Evolutionary conservation across 148 eudicot genomes (phyloP).

Genomic region (Tetragonia tetragonoides): DNA sequence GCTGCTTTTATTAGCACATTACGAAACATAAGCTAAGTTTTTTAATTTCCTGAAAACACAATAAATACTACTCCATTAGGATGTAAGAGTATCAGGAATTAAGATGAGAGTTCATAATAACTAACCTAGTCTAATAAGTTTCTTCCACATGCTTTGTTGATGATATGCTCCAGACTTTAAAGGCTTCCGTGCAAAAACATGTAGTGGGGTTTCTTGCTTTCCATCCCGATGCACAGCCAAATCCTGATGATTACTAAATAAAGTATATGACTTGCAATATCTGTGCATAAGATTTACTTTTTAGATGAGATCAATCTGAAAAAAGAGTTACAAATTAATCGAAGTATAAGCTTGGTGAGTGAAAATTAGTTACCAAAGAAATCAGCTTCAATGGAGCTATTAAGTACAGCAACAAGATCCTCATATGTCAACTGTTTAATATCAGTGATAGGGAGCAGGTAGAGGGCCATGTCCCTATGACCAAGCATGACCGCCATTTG

Average conservation of each 20-base stretch:
- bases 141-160: not conserved
- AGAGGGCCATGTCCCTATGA: constrained; percentile 1
- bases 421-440: not conserved
- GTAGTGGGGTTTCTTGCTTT: not conserved
- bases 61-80: not conserved
- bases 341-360: not conserved
- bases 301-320: not conserved
- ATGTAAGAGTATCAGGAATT: too few relatives aligned
- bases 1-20: too few relatives aligned
- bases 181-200: constrained; percentile 6
- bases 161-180: not conserved
- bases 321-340: not conserved
- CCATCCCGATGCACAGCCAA: constrained; percentile 3
- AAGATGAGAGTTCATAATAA: not conserved
- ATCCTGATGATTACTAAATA: not conserved
- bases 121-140: not conserved
- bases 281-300: not conserved
- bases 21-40: too few relatives aligned
- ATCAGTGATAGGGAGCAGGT: constrained; percentile 3
- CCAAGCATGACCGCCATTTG: constrained; percentile 14
- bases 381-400: constrained; percentile 5
- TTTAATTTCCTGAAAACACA: not conserved
- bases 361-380: constrained; percentile 6
- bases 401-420: not conserved
- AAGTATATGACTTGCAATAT: not conserved